A percentile compares a stretch with the other conserved stretches of the same genome.
phyloP scores from a whole-genome alignment of 2,329 filamentous ascomycete genomes.

The Stachybotrys echinatus region DNA sequence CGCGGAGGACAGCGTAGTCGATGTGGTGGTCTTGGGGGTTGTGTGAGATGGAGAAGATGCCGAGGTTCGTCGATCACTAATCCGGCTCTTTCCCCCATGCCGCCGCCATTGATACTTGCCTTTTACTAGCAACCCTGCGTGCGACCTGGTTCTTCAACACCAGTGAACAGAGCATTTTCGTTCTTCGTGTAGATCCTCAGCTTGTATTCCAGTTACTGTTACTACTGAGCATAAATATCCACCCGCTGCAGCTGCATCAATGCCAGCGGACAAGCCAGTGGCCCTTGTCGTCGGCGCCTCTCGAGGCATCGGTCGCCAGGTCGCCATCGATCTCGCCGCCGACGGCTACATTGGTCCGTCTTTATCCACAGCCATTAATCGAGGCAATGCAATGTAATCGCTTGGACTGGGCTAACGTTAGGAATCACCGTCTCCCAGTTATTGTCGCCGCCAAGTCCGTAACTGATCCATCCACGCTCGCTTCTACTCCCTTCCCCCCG shows the following conservation, averaged over 20 bases:
- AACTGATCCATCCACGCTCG: slow-evolving; percentile 51
- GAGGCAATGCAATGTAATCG: too few relatives aligned
- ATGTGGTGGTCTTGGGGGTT: neutral
- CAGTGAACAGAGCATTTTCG: too few relatives aligned
- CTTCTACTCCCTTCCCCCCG: slow-evolving; percentile 58
- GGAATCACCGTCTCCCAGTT: slow-evolving; percentile 42
- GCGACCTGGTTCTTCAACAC: too few relatives aligned
- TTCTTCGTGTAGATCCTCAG: neutral
- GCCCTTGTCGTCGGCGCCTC: slow-evolving; percentile 72
- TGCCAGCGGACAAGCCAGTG: slow-evolving; percentile 38
- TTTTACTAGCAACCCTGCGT: too few relatives aligned
- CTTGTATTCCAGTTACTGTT: too few relatives aligned
- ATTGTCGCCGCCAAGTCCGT: slow-evolving; percentile 73
- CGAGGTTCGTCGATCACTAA: neutral
- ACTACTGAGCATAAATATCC: neutral
- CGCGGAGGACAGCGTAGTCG: too few relatives aligned
- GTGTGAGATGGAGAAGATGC: neutral
- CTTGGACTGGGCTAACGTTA: too few relatives aligned
- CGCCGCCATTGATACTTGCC: too few relatives aligned
- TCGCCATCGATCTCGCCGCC: slow-evolving; percentile 70
- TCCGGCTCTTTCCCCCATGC: too few relatives aligned
- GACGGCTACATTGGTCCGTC: slow-evolving; percentile 62
- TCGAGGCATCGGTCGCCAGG: slow-evolving; percentile 73
- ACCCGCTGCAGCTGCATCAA: neutral
- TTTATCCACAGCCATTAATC: neutral